Evolutionary conservation across 371 early-diverging fungal species (phyloP).

Genomic region (Syncephalis fuscata): DNA sequence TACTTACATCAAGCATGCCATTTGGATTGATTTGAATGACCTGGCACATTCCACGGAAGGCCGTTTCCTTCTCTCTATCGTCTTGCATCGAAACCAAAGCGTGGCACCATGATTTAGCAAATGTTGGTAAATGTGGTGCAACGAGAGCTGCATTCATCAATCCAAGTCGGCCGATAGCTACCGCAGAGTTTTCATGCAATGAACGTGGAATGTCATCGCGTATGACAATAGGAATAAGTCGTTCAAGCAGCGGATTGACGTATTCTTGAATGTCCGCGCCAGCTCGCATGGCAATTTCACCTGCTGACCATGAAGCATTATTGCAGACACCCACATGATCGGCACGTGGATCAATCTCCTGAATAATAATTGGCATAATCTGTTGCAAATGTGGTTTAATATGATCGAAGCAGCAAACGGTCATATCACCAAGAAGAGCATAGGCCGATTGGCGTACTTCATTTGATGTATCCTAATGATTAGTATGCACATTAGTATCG

Average conservation of each 20-base stretch:
- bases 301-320: constrained; percentile 91
- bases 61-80: constrained; percentile 85
- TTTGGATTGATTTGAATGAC: constrained; percentile 78
- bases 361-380: constrained; percentile 55
- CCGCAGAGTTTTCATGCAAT: constrained; percentile 83
- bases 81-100: constrained; percentile 55
- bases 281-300: constrained; percentile 57
- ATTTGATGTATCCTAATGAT: constrained; percentile 28
- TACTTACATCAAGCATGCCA: constrained; percentile 38
- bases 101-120: constrained; percentile 58
- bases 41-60: constrained; percentile 80
- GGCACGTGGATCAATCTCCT: constrained; percentile 43
- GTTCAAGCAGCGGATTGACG: constrained; percentile 58
- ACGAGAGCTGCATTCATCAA: constrained; percentile 62
- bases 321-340: constrained; percentile 58
- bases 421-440: constrained; percentile 86
- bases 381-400: constrained; percentile 50
- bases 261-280: constrained; percentile 47
- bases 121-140: constrained; percentile 56
- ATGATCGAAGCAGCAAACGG: constrained; percentile 61
- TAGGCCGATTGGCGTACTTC: constrained; percentile 86
- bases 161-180: constrained; percentile 86
- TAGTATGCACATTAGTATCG: too few species aligned
- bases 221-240: constrained; percentile 60
- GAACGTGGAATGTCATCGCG: constrained; percentile 44